phyloP scores from a whole-genome alignment of 805 yeast species.

The Candida suzukii region DNA sequence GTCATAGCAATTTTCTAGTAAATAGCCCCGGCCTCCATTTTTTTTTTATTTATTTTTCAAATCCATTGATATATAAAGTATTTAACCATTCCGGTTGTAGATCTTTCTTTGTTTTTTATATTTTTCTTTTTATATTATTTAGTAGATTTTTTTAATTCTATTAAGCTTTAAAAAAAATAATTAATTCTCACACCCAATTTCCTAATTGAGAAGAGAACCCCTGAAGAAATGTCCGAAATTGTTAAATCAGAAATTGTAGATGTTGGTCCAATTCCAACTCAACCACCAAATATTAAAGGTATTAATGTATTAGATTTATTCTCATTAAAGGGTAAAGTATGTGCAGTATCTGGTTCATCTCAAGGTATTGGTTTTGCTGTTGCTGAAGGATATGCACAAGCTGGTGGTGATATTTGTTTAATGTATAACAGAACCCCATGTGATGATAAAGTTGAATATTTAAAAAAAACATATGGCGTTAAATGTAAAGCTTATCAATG shows the following conservation, averaged over 20 bases:
- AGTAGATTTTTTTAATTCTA: no score
- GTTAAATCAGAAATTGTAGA: conserved; percentile 11
- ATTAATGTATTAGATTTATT: conserved; percentile 56
- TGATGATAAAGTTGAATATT: conserved; percentile 51
- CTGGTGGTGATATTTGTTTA: conserved; percentile 78
- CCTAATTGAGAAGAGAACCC: no score
- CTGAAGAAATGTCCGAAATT: neutral
- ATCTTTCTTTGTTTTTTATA: no score
- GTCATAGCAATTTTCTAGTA: neutral
- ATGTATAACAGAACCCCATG: conserved; percentile 61
- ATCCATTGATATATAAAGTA: no score
- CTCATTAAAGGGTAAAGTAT: conserved; percentile 78
- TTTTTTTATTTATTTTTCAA: no score
- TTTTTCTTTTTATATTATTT: no score
- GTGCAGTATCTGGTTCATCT: conserved; percentile 79
- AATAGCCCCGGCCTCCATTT: neutral
- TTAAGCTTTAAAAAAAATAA: no score
- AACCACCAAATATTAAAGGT: conserved; percentile 45
- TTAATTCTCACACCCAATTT: no score
- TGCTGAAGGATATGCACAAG: conserved; percentile 78
- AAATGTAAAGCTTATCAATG: conserved; percentile 60
- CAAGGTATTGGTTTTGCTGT: conserved; percentile 77
- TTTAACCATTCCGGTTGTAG: no score
- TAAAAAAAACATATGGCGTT: conserved; percentile 53
- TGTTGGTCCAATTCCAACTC: conserved; percentile 38